Evolutionary conservation across 345 rosid species (phyloP).

Genomic region (Reutealis trisperma): DNA sequence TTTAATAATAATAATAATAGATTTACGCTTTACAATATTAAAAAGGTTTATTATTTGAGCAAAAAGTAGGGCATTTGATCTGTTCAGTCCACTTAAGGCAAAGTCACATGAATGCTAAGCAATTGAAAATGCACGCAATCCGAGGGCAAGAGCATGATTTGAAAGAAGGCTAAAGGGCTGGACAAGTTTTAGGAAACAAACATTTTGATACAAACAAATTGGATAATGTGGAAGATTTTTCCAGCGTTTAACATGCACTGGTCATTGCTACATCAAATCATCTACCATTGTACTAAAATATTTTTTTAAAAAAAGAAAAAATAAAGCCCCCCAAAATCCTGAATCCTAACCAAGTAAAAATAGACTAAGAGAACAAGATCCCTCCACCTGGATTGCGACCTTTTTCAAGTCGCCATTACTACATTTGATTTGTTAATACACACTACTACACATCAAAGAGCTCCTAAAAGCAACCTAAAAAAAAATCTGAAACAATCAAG

Average conservation of each 20-base stretch:
- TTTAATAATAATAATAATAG: no score
- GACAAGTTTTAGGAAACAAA: constrained; percentile 14
- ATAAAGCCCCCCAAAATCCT: constrained; percentile 12
- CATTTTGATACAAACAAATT: constrained; percentile 36
- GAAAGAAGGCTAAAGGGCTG: no score
- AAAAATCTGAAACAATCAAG: constrained; percentile 24
- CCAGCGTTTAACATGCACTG: constrained; percentile 30
- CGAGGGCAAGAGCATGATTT: no score
- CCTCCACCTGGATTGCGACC: constrained; percentile 21
- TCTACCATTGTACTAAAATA: not conserved
- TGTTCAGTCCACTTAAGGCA: no score
- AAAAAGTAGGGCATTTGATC: no score
- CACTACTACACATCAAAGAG: constrained; percentile 35
- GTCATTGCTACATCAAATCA: constrained; percentile 37
- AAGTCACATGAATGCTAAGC: no score
- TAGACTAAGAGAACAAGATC: constrained; percentile 11
- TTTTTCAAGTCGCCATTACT: constrained; percentile 13
- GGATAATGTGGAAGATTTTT: constrained; percentile 16
- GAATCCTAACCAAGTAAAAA: constrained; percentile 25
- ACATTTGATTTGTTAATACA: constrained; percentile 36
- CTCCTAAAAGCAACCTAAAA: constrained; percentile 41
- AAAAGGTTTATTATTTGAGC: no score
- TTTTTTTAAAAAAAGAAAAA: no score
- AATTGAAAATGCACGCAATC: no score
- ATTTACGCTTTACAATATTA: no score